Evolutionary conservation across 2,329 filamentous ascomycete species (phyloP).

Genomic region (Diaporthe citri): DNA sequence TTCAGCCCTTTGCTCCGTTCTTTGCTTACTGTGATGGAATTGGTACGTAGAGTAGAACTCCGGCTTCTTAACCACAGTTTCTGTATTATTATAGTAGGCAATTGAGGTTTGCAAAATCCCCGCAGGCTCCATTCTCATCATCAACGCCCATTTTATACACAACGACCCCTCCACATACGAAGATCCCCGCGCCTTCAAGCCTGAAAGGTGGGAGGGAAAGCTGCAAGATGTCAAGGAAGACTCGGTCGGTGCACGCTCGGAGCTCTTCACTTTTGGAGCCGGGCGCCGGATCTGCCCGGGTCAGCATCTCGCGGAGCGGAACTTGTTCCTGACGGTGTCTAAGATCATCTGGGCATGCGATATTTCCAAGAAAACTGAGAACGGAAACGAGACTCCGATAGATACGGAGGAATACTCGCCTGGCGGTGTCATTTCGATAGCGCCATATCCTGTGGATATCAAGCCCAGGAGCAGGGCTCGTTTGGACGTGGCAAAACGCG

Average conservation of each 20-base stretch:
- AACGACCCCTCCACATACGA: background rate
- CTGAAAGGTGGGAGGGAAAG: background rate
- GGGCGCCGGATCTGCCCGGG: background rate
- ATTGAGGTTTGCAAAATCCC: no score
- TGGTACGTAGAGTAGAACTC: no score
- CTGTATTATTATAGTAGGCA: no score
- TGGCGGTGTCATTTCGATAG: background rate
- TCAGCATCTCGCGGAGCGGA: constrained; percentile 2
- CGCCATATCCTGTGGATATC: background rate
- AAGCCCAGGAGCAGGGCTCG: background rate
- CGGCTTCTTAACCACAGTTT: no score
- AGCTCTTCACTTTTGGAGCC: background rate
- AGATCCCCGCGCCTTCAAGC: background rate
- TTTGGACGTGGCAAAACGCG: background rate
- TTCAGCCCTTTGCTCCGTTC: no score
- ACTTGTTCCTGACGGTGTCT: background rate
- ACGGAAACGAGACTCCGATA: background rate
- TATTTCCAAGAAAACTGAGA: background rate
- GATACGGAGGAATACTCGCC: background rate
- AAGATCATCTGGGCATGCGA: background rate
- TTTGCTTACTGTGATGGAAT: no score
- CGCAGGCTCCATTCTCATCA: constrained; percentile 1
- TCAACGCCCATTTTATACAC: background rate
- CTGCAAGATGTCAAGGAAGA: constrained; percentile 6
- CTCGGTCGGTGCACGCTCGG: background rate